Conservation (phyloP, 2,329 filamentous ascomycete genomes). For the Fusarium armeniacum region DNA sequence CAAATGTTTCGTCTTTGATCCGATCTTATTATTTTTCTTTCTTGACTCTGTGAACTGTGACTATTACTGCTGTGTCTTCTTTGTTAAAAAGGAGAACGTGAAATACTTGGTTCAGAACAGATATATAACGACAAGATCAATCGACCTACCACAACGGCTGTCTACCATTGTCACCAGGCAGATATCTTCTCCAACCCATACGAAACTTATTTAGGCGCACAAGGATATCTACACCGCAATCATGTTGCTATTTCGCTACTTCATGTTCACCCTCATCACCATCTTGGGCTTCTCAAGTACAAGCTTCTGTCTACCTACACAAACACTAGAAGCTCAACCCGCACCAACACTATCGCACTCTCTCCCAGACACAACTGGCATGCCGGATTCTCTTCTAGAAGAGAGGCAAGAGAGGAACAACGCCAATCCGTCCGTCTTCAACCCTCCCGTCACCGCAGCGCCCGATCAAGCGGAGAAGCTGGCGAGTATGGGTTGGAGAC, state of each 20-base stretch:
- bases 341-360: slow-evolving; percentile 16
- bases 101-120: slow-evolving; percentile 5
- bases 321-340: slow-evolving; percentile 28
- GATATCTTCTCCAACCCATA: background rate
- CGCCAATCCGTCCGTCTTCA: slow-evolving; percentile 46
- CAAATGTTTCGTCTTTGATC: background rate
- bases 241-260: slow-evolving; percentile 18
- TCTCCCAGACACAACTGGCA: slow-evolving; percentile 17
- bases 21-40: slow-evolving; percentile 1
- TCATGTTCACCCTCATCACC: slow-evolving; percentile 21
- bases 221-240: background rate
- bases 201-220: background rate
- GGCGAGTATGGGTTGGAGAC: slow-evolving; percentile 52
- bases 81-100: slow-evolving; percentile 27
- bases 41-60: slow-evolving; percentile 17
- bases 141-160: slow-evolving; percentile 2
- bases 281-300: slow-evolving; percentile 22
- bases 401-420: slow-evolving; percentile 37
- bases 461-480: slow-evolving; percentile 51
- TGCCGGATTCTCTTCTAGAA: slow-evolving; percentile 18
- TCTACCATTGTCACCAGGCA: background rate
- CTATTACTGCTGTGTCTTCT: slow-evolving; percentile 29
- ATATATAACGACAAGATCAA: slow-evolving; percentile 31
- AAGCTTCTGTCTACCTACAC: slow-evolving; percentile 31
- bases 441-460: slow-evolving; percentile 53